These are phyloP conservation scores for Vitis riparia DNA, from an alignment of 164 flowering plant species.

Conservation along the genomic window DNA sequence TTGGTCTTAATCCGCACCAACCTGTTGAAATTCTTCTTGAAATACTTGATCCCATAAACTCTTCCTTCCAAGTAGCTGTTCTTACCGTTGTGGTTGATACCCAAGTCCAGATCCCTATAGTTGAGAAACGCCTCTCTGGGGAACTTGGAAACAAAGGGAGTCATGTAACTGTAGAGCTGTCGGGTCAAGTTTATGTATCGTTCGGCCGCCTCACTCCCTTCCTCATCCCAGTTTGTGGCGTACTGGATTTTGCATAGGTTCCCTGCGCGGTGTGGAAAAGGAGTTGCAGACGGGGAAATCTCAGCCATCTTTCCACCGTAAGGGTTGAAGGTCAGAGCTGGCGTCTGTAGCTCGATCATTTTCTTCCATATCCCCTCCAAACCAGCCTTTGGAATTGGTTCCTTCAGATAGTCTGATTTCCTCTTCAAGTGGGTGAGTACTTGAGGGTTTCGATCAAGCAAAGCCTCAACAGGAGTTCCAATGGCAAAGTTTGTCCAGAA, in stretches of 20 bases:
- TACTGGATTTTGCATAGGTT: slow-evolving; percentile 15
- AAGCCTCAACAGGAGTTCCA: not conserved
- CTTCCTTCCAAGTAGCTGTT: not conserved
- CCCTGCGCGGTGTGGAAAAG: slow-evolving; percentile 23
- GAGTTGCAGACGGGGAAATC: slow-evolving; percentile 7
- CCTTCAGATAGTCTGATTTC: too few species aligned
- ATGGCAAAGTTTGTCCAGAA: not conserved
- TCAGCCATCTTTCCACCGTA: slow-evolving; percentile 22
- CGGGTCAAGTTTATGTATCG: slow-evolving; percentile 5
- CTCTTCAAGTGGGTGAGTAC: not conserved
- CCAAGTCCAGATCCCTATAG: slow-evolving; percentile 3
- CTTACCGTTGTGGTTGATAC: not conserved
- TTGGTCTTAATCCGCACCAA: slow-evolving; percentile 4
- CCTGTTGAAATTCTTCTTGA: not conserved
- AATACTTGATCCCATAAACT: slow-evolving; percentile 2
- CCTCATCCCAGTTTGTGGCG: not conserved
- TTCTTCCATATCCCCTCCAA: slow-evolving; percentile 6
- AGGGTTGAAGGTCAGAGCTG: slow-evolving; percentile 13
- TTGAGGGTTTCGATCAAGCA: too few species aligned
- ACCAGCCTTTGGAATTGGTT: too few species aligned
- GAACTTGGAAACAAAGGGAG: not conserved
- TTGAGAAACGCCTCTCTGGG: not conserved
- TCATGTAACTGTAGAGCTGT: slow-evolving; percentile 10
- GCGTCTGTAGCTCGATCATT: not conserved
- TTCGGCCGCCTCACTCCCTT: slow-evolving; percentile 9